phyloP scores from a whole-genome alignment of 1,139 yeast species.

The Scheffersomyces quercinus region DNA sequence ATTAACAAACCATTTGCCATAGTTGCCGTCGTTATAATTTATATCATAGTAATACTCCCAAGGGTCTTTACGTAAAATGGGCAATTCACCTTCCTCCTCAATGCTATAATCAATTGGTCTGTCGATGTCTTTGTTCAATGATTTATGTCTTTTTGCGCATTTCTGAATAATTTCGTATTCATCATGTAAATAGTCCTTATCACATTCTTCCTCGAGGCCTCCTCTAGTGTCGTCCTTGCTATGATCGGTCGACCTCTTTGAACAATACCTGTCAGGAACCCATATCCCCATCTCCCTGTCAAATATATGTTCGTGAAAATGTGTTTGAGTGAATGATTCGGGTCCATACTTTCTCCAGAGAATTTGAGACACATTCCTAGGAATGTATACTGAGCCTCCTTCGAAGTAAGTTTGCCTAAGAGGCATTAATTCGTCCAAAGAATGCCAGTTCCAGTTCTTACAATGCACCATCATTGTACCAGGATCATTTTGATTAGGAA shows the following conservation, averaged over 20 bases:
- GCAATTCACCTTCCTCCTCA: conserved; percentile 25
- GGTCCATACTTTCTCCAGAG: conserved; percentile 43
- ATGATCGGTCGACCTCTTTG: not conserved
- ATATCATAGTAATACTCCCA: conserved; percentile 43
- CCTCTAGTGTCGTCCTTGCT: conserved; percentile 16
- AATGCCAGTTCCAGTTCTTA: conserved; percentile 22
- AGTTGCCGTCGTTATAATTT: conserved; percentile 18
- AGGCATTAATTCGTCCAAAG: conserved; percentile 49
- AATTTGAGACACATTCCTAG: conserved; percentile 46
- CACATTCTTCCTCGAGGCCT: conserved; percentile 30
- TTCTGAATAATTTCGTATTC: conserved; percentile 32
- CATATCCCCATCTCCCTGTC: conserved; percentile 43
- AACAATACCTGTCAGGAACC: conserved; percentile 43
- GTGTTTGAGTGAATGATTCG: conserved; percentile 26
- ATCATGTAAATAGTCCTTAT: conserved; percentile 27
- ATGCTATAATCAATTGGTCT: conserved; percentile 19
- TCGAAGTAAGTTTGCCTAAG: conserved; percentile 56
- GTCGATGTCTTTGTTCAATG: conserved; percentile 28
- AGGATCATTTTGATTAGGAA: not conserved
- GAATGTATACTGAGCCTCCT: conserved; percentile 58
- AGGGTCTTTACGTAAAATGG: conserved; percentile 37
- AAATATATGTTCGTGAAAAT: conserved; percentile 34
- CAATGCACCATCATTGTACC: not conserved
- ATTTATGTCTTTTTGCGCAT: conserved; percentile 24
- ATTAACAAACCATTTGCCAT: conserved; percentile 28